Base-by-base conservation (phyloP, 345 rosid species). In the Rhodamnia argentea region DNA sequence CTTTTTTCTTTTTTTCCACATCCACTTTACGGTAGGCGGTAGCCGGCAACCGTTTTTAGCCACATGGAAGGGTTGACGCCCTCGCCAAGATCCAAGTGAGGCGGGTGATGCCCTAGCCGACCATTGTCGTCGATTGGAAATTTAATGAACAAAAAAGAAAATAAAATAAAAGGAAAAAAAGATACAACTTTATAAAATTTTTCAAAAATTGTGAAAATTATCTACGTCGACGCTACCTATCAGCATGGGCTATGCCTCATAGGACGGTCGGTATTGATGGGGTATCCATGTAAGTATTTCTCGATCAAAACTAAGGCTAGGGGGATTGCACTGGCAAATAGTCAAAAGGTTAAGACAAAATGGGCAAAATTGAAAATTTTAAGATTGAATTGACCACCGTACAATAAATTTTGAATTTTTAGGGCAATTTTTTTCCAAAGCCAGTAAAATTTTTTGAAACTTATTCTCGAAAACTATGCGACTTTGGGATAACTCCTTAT, bases 311-410 rank as follows among this genome's bases (percentile, higher is more conserved):
- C 26, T 58, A 4, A 42, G 32, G 0, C 0, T 1, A 3, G 2
- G 4, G 10, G 8, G 3, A n/a, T 0, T n/a, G 3, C 2, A 13
- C n/a, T 59, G 9, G 13, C 16, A 59, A 59, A 59, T 59, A 15
- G 1, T n/a, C 0, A 2, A n/a, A 59, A 59, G 13, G 6, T 7
- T n/a, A n/a, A 0, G 2, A 59, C 27, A 4, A 5, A n/a, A 26
- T n/a, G n/a, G 29, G 32, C 7, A 13, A 26, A 2, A 26, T 26
- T 0, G 0, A 59, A 59, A 2, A 26, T 2, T 12, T 59, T n/a
- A 13, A 8, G 27, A 26, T 0, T 5, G 3, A 26, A 59, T 59
- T 26, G n/a, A 59, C 12, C 1, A 0, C 4, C 13, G n/a, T n/a
- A 59, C 0, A 59, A 59, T 59, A 59, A 2, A 0, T 5, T 3